phyloP scores from a whole-genome alignment of 2,329 filamentous ascomycete species.

The Lachnellula arida region DNA sequence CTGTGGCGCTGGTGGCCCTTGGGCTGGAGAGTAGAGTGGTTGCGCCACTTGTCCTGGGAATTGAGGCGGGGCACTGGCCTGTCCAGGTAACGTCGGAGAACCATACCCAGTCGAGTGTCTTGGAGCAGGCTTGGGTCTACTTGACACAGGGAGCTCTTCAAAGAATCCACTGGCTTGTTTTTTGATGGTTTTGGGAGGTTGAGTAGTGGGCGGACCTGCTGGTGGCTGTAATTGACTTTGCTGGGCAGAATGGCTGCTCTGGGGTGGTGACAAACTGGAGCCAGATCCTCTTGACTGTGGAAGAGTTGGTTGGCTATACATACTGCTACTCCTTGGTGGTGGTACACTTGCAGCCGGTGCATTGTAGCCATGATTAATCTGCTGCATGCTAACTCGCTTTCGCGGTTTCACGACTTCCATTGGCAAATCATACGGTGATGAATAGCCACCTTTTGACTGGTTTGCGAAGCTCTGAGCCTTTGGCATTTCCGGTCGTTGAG shows the following conservation, averaged over 20 bases:
- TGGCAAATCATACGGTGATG: conserved; percentile 91
- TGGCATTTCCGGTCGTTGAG: conserved; percentile 42
- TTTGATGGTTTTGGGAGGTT: conserved; percentile 9
- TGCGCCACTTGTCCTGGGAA: conserved; percentile 14
- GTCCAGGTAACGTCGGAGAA: conserved; percentile 12
- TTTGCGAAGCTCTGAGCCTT: conserved; percentile 81
- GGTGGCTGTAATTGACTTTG: conserved; percentile 10
- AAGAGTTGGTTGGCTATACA: conserved; percentile 18
- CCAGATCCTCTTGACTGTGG: conserved; percentile 15
- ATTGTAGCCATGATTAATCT: conserved; percentile 26
- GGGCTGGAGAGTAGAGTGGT: conserved; percentile 12
- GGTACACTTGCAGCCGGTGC: conserved; percentile 13
- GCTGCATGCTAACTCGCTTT: conserved; percentile 57
- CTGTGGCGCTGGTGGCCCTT: conserved; percentile 5
- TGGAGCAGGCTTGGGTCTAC: conserved; percentile 57
- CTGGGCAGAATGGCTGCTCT: conserved; percentile 13
- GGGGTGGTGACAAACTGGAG: conserved; percentile 21
- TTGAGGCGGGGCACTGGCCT: conserved; percentile 7
- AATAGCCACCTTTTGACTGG: conserved; percentile 86
- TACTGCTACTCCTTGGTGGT: conserved; percentile 30
- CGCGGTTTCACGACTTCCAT: conserved; percentile 74
- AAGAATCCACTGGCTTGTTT: conserved; percentile 59
- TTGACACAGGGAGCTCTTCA: conserved; percentile 65
- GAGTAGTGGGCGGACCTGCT: neutral
- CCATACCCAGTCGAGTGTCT: conserved; percentile 37